Evolutionary conservation across 208 protist genomes (phyloP), one percentile per base, ranked within the genome.

Genomic region (Wallacemonas collosoma): DNA sequence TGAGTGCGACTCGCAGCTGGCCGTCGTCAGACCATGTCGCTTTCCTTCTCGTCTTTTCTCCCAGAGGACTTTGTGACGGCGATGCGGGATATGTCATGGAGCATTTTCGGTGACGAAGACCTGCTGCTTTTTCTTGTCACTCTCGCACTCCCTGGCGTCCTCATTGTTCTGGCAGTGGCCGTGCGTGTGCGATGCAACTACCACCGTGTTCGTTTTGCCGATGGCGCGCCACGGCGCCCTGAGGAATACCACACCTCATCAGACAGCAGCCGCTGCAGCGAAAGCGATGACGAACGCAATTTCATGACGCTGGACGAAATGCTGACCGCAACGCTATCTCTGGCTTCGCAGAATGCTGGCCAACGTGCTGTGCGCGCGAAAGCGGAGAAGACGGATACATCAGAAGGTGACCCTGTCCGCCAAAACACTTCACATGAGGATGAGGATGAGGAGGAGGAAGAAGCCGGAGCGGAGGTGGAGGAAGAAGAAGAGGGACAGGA

Each of bases 71-170:
- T 58, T 35, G 51, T 69, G 26, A 45, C 45, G 5, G 36, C 43
- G 0, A 63, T 88, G 41, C 71, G 77, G 17, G 40, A 17, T 9
- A 12, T 79, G 53, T 82, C 80, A 8, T 63, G 73, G 62, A 66
- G 50, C 3, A 14, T 76, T 38, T 76, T 85, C 15, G 80, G 72
- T 26, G 80, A 85, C 68, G 83, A 85, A 70, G 75, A 85, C 43
- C 51, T 85, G 0, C 48, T 81, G 1, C 26, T 85, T 43, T 76
- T 79, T 41, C 17, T 83, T 26, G 36, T 83, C 9, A 65, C 70
- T 2, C 64, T 81, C 9, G 45, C 11, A 17, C 64, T 69, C 15
- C 64, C 60, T 61, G 71, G 53, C 40, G 17, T 88, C 4, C 68
- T 78, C 9, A 8, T 70, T 1, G 7, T 79, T 51, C 7, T 51